A percentile compares a stretch with the other conserved stretches of the same genome.
Conservation (phyloP, 2,329 filamentous ascomycete genomes). For the Ceratocystis smalleyi region DNA sequence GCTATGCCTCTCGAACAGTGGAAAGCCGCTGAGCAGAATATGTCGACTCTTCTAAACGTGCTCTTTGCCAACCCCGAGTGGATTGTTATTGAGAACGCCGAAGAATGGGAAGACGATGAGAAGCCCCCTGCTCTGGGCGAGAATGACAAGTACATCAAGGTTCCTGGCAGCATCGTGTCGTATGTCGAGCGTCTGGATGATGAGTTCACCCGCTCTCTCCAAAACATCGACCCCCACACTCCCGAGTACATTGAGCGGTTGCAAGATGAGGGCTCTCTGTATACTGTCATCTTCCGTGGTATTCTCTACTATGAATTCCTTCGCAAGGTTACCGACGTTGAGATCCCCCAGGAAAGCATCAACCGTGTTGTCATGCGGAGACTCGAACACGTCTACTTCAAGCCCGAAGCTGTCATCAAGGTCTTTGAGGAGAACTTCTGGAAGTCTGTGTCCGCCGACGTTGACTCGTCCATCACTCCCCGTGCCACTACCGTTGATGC, state of each 20-base stretch:
- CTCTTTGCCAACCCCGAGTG: constrained; percentile 68
- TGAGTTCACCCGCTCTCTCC: constrained; percentile 90
- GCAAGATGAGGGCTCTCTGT: constrained; percentile 76
- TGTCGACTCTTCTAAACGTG: constrained; percentile 58
- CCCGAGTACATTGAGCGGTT: constrained; percentile 96
- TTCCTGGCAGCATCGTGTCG: constrained; percentile 87
- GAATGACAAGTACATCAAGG: constrained; percentile 70
- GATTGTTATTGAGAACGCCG: constrained; percentile 76
- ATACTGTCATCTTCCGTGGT: constrained; percentile 80
- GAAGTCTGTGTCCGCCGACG: constrained; percentile 54
- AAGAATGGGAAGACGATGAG: constrained; percentile 98
- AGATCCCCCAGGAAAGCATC: constrained; percentile 67
- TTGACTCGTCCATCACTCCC: constrained; percentile 70
- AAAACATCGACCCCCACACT: constrained; percentile 95
- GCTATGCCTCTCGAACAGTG: constrained; percentile 94
- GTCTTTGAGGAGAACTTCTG: constrained; percentile 91
- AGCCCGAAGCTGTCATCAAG: constrained; percentile 83
- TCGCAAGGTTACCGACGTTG: constrained; percentile 51
- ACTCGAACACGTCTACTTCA: constrained; percentile 97
- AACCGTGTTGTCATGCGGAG: constrained; percentile 90
- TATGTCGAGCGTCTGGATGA: constrained; percentile 92
- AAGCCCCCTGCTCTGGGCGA: constrained; percentile 62
- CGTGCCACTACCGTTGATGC: constrained; percentile 54
- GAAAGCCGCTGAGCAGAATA: constrained; percentile 85
- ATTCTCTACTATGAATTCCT: constrained; percentile 79